Conservation (phyloP, 345 rosid species). For the Acer yangbiense region DNA sequence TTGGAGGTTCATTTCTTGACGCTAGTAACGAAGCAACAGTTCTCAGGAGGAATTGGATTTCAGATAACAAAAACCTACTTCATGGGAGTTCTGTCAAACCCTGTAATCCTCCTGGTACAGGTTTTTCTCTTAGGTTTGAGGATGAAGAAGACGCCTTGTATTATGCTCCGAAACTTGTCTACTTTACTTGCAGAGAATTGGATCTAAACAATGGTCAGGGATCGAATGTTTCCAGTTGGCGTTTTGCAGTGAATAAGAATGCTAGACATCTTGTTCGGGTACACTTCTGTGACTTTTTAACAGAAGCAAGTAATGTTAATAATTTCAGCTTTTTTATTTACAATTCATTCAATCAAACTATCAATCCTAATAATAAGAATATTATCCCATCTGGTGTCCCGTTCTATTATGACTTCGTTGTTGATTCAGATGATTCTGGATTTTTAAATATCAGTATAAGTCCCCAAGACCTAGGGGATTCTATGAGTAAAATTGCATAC, state of each 20-base stretch:
- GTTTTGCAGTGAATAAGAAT: conserved; percentile 40
- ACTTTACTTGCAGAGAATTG: conserved; percentile 44
- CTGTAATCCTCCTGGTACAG: background rate
- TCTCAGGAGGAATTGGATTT: conserved; percentile 46
- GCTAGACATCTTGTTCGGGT: conserved; percentile 44
- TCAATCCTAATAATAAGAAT: conserved; percentile 11
- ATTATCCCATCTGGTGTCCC: background rate
- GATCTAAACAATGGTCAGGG: background rate
- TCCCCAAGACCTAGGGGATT: background rate
- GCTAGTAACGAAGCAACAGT: conserved; percentile 32
- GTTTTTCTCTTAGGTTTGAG: background rate
- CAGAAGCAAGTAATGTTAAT: background rate
- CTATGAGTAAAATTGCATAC: conserved; percentile 27
- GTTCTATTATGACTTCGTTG: conserved; percentile 43
- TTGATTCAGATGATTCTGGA: conserved; percentile 47
- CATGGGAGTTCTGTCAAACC: background rate
- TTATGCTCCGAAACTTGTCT: conserved; percentile 47
- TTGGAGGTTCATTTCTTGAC: conserved; percentile 39
- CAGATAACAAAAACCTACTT: conserved; percentile 28
- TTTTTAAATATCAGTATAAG: conserved; percentile 38
- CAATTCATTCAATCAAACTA: conserved; percentile 7
- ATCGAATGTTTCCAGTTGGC: conserved; percentile 37
- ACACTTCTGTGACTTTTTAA: conserved; percentile 56
- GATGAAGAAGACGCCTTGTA: background rate
- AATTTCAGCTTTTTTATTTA: conserved; percentile 43